A percentile compares a stretch with the other conserved stretches of the same genome.
Evolutionary conservation across 2,329 filamentous ascomycete genomes (phyloP).

Genomic region (Lasiodiplodia citricola): DNA sequence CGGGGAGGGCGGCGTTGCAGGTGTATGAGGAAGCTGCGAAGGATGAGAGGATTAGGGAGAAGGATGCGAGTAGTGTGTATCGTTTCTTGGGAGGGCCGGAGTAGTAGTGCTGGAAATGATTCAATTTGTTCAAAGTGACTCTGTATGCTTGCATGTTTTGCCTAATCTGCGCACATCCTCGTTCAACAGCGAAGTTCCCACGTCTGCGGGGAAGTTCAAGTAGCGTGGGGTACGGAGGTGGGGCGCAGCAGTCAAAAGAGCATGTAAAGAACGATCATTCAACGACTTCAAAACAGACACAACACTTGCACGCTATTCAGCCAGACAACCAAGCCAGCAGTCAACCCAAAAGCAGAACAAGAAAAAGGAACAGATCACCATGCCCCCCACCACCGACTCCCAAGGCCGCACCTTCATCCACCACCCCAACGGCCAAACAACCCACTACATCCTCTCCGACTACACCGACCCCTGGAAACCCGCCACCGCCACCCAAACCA

Average conservation of each 20-base stretch:
- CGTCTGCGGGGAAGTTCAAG: not conserved
- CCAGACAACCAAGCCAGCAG: not conserved
- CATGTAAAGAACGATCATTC: slow-evolving; percentile 2
- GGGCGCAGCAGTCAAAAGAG: not conserved
- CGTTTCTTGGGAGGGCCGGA: slow-evolving; percentile 3
- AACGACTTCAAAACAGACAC: not conserved
- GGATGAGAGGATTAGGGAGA: slow-evolving; percentile 32
- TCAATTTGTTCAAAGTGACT: not conserved
- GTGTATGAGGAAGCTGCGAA: slow-evolving; percentile 36
- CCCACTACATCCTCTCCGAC: slow-evolving; percentile 38
- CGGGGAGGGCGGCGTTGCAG: slow-evolving; percentile 38
- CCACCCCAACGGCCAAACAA: slow-evolving; percentile 39
- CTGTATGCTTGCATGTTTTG: not conserved
- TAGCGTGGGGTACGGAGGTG: slow-evolving; percentile 5
- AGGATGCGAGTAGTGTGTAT: slow-evolving; percentile 16
- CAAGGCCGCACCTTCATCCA: slow-evolving; percentile 36
- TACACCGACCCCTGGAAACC: slow-evolving; percentile 42
- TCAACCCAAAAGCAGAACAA: not conserved
- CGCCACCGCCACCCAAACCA: slow-evolving; percentile 32
- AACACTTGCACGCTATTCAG: too few species aligned
- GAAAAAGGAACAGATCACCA: not conserved
- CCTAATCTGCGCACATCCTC: not conserved
- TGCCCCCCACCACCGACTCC: slow-evolving; percentile 27
- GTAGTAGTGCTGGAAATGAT: not conserved
- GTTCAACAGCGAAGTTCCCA: not conserved